phyloP scores from a whole-genome alignment of 1,284 basidiomycete genomes.

The Xanthoconium separans region DNA sequence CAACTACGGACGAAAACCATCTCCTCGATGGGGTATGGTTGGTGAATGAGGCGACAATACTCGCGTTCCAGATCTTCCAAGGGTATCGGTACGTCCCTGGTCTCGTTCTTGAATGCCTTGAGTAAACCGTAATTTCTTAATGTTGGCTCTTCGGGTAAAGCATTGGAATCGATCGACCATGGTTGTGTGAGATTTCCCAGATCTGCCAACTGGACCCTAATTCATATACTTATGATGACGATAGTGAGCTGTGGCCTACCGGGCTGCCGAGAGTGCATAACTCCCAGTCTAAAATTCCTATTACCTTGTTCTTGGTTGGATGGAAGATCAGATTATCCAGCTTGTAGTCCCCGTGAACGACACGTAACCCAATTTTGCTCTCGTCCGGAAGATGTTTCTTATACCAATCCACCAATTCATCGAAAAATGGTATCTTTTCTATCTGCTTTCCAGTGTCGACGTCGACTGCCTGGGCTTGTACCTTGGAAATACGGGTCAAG shows the following conservation, averaged over 20 bases:
- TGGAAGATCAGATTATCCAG: slow-evolving; percentile 96
- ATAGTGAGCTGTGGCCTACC: slow-evolving; percentile 38
- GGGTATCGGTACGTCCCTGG: slow-evolving; percentile 59
- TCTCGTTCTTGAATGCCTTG: slow-evolving; percentile 64
- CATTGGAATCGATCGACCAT: slow-evolving; percentile 64
- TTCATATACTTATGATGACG: slow-evolving; percentile 3
- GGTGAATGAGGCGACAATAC: slow-evolving; percentile 63
- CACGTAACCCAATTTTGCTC: slow-evolving; percentile 65
- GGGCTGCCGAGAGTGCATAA: slow-evolving; percentile 90
- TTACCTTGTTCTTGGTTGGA: slow-evolving; percentile 86
- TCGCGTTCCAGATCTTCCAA: slow-evolving; percentile 74
- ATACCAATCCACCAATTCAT: slow-evolving; percentile 80
- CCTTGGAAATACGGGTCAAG: slow-evolving; percentile 69
- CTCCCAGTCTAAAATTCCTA: slow-evolving; percentile 97
- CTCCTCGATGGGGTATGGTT: slow-evolving; percentile 69
- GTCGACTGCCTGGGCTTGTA: slow-evolving; percentile 70
- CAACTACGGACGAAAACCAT: slow-evolving; percentile 83
- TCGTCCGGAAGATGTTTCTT: slow-evolving; percentile 70
- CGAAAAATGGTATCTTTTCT: slow-evolving; percentile 71
- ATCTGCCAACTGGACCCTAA: slow-evolving; percentile 72
- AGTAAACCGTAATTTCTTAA: slow-evolving; percentile 24
- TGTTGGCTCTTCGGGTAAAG: slow-evolving; percentile 32
- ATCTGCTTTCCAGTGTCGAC: slow-evolving; percentile 58
- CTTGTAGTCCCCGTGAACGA: slow-evolving; percentile 97
- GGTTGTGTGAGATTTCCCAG: slow-evolving; percentile 88